A percentile compares a stretch with the other conserved stretches of the same genome.
These are phyloP conservation scores for Venturia effusa DNA, from an alignment of 2,329 filamentous ascomycete genomes.

Conservation along the genomic window DNA sequence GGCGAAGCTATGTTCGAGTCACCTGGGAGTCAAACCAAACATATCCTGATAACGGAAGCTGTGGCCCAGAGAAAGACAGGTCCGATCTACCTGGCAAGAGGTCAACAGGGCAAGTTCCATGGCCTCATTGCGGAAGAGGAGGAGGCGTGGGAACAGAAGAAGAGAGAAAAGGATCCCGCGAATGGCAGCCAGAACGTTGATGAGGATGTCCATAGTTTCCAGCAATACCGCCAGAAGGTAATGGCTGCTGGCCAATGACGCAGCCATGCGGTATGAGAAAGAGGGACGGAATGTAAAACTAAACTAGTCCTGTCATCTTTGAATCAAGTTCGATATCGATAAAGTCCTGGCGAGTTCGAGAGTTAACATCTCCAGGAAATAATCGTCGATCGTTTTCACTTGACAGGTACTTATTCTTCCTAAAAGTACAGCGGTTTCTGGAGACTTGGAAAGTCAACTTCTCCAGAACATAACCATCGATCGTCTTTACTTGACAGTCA, in stretches of 20 bases:
- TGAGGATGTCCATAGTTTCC: slow-evolving; percentile 31
- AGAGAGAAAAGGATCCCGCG: slow-evolving; percentile 18
- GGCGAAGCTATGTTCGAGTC: slow-evolving; percentile 37
- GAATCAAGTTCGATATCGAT: not conserved
- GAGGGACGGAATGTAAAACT: not conserved
- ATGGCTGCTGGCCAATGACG: slow-evolving; percentile 20
- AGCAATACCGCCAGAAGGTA: slow-evolving; percentile 36
- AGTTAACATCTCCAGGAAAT: not conserved
- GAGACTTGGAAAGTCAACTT: too few species aligned
- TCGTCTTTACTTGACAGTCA: too few species aligned
- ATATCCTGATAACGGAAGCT: slow-evolving; percentile 35
- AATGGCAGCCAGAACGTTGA: slow-evolving; percentile 18
- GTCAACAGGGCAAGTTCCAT: slow-evolving; percentile 16
- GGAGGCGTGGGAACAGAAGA: slow-evolving; percentile 33
- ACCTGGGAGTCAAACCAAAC: slow-evolving; percentile 27
- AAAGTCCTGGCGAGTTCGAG: not conserved
- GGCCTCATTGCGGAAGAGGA: slow-evolving; percentile 32
- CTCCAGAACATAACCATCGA: too few species aligned
- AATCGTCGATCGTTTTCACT: too few species aligned
- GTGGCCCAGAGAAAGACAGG: slow-evolving; percentile 31
- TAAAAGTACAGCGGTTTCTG: too few species aligned
- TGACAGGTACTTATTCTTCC: too few species aligned
- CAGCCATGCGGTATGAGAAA: not conserved
- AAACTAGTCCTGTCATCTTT: too few species aligned
- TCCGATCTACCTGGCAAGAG: slow-evolving; percentile 33